These are phyloP conservation scores for Nepenthes mirabilis DNA, from an alignment of 148 eudicot species.

Conservation along the genomic window DNA sequence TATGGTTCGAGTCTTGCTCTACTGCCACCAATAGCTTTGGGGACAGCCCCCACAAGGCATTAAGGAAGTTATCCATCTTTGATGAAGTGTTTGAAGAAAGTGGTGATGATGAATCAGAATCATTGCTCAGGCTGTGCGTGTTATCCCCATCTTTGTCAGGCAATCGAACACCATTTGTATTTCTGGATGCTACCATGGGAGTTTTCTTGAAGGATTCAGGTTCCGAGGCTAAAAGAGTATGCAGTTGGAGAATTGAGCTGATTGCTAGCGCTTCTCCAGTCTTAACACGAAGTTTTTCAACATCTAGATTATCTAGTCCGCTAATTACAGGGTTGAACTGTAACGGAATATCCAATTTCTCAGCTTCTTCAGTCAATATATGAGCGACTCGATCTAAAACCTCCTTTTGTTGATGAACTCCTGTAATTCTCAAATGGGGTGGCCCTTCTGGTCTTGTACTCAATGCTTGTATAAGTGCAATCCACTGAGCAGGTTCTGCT, in stretches of 20 bases:
- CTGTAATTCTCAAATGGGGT: constrained; percentile 91
- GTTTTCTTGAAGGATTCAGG: constrained; percentile 29
- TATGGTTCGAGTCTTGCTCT: constrained; percentile 85
- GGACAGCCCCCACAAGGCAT: constrained; percentile 57
- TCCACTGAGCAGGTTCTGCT: constrained; percentile 76
- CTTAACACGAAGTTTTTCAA: constrained; percentile 75
- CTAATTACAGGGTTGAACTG: constrained; percentile 74
- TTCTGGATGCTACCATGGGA: background rate
- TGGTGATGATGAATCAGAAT: constrained; percentile 61
- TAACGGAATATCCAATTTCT: constrained; percentile 85
- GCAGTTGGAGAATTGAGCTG: constrained; percentile 71
- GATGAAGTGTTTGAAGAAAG: constrained; percentile 22
- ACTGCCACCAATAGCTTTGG: constrained; percentile 82
- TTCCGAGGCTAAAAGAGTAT: constrained; percentile 53
- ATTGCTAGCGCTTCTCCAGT: constrained; percentile 93
- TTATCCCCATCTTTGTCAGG: constrained; percentile 29
- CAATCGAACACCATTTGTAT: constrained; percentile 23
- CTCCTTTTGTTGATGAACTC: constrained; percentile 69
- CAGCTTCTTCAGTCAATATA: constrained; percentile 71
- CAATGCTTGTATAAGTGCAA: constrained; percentile 69
- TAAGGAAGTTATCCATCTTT: constrained; percentile 49
- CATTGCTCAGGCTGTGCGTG: constrained; percentile 41
- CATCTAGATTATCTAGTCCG: constrained; percentile 56
- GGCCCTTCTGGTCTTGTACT: constrained; percentile 88
- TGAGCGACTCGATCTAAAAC: constrained; percentile 75